Evolutionary conservation across 2,329 filamentous ascomycete genomes (phyloP).

Genomic region (Trichophyton rubrum): DNA sequence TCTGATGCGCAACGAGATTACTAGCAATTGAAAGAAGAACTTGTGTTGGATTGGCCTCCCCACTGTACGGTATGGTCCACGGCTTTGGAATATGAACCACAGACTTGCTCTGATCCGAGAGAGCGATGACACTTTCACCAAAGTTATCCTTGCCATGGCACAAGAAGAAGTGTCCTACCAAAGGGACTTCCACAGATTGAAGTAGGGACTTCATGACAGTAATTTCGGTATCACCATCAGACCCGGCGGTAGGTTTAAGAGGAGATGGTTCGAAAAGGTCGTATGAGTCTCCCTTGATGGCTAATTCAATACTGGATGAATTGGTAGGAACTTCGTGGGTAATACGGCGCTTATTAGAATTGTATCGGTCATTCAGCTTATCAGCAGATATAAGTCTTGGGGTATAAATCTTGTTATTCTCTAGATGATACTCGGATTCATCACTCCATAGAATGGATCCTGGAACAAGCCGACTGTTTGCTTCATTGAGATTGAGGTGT

Average conservation of each 20-base stretch:
- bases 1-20: background rate
- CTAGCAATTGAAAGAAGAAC: background rate
- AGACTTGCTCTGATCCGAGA: background rate
- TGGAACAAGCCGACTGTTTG: background rate
- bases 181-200: background rate
- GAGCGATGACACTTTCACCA: background rate
- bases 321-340: no score
- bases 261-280: background rate
- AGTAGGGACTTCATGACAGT: background rate
- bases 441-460: background rate
- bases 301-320: background rate
- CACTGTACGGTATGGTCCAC: background rate
- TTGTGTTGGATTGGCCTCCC: background rate
- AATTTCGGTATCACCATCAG: background rate
- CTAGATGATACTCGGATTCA: background rate
- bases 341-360: background rate
- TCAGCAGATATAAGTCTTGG: background rate
- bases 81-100: background rate
- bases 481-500: background rate
- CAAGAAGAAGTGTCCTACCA: background rate
- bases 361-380: background rate
- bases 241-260: background rate
- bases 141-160: background rate
- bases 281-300: background rate
- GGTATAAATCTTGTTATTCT: background rate